Percentiles rank a stretch among this genome's conserved stretches.
These are phyloP conservation scores for Aspergillus saccharolyticus DNA, from an alignment of 495 filamentous ascomycete species.

Conservation along the genomic window DNA sequence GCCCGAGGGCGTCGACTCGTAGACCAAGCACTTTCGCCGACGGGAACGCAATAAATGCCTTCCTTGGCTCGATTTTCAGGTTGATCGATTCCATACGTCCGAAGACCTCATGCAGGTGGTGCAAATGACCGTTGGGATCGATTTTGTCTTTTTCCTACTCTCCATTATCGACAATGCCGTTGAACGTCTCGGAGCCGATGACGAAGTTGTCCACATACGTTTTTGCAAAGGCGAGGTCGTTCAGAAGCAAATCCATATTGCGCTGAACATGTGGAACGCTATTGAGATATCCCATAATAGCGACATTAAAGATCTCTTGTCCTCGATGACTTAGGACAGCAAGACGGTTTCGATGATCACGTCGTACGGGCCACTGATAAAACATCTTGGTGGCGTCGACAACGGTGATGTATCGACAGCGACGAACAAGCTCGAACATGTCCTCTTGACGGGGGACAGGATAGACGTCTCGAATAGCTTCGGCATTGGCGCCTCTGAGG, in stretches of 20 bases:
- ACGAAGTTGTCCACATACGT: not conserved
- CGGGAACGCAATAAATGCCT: not conserved
- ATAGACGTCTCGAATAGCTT: not conserved
- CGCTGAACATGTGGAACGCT: not conserved
- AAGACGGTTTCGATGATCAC: not conserved
- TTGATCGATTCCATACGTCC: not conserved
- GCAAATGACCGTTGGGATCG: not conserved
- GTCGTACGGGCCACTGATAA: not conserved
- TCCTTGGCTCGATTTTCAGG: not conserved
- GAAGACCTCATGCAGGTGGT: not conserved
- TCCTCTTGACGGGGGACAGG: not conserved
- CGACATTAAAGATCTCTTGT: not conserved
- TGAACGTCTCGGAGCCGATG: no score
- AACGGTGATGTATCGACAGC: not conserved
- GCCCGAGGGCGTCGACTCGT: not conserved
- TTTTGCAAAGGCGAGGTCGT: not conserved
- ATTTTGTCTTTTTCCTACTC: no score
- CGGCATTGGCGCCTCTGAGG: not conserved
- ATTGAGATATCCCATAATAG: constrained; percentile 1
- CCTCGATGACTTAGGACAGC: not conserved
- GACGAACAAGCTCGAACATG: not conserved
- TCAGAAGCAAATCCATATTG: not conserved
- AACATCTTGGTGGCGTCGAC: not conserved
- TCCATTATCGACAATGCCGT: no score
- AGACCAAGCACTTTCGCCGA: not conserved